Conservation (phyloP, 495 filamentous ascomycete genomes). For the Trichoderma reesei region DNA sequence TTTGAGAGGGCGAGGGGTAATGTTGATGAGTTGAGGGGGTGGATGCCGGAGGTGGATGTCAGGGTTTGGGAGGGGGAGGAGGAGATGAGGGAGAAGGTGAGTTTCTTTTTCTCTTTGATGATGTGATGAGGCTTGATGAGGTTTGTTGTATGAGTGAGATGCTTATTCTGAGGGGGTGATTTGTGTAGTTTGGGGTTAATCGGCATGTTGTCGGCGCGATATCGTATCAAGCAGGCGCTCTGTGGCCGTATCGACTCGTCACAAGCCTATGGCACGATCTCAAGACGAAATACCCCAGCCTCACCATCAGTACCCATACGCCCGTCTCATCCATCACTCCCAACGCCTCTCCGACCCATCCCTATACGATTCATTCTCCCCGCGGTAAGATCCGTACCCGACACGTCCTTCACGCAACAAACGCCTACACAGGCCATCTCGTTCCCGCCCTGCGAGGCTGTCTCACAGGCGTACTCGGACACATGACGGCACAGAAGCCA, state of each 20-base stretch:
- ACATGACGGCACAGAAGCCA: slow-evolving; percentile 36
- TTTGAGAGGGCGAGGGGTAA: slow-evolving; percentile 27
- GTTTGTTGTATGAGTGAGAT: not conserved
- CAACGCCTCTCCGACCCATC: not conserved
- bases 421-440: slow-evolving; percentile 36
- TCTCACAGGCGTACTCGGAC: slow-evolving; percentile 36
- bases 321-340: slow-evolving; percentile 16
- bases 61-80: slow-evolving; percentile 16
- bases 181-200: slow-evolving; percentile 20
- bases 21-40: slow-evolving; percentile 21
- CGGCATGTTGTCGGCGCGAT: slow-evolving; percentile 25
- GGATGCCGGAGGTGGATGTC: slow-evolving; percentile 26
- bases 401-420: slow-evolving; percentile 41
- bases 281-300: slow-evolving; percentile 16
- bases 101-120: not conserved
- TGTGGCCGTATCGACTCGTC: slow-evolving; percentile 39
- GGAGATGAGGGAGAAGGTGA: slow-evolving; percentile 22
- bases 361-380: slow-evolving; percentile 26
- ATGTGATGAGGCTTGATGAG: not conserved
- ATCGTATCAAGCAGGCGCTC: slow-evolving; percentile 26
- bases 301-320: slow-evolving; percentile 34
- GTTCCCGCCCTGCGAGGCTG: slow-evolving; percentile 34
- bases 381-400: slow-evolving; percentile 27
- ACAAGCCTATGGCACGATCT: slow-evolving; percentile 30
- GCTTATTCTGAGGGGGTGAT: not conserved